Evolutionary conservation across 1,284 basidiomycete species (phyloP).

Genomic region (Microbotryum intermedium): DNA sequence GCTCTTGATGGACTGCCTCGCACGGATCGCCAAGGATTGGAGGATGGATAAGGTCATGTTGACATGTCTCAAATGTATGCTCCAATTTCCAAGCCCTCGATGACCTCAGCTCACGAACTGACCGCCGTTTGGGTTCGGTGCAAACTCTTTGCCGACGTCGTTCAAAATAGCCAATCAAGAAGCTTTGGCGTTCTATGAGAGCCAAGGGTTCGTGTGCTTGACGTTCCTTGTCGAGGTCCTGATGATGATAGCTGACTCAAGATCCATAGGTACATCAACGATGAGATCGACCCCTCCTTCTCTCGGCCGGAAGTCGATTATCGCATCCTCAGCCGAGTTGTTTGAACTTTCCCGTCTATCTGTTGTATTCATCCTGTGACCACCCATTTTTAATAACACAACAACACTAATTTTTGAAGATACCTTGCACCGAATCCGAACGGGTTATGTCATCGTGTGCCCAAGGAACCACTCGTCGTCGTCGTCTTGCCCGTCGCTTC

Average conservation of each 20-base stretch:
- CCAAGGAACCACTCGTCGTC: too few relatives aligned
- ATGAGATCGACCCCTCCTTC: not conserved
- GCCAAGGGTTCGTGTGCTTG: not conserved
- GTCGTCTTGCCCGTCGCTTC: not conserved
- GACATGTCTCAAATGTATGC: slow-evolving; percentile 30
- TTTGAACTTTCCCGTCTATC: too few relatives aligned
- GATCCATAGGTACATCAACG: not conserved
- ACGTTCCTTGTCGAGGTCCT: not conserved
- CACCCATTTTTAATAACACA: not conserved
- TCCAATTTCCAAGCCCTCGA: too few relatives aligned
- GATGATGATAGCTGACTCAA: too few relatives aligned
- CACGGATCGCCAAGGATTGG: slow-evolving; percentile 10
- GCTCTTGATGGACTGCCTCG: slow-evolving; percentile 24
- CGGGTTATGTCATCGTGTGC: too few relatives aligned
- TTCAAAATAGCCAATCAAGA: too few relatives aligned
- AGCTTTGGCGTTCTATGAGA: too few relatives aligned
- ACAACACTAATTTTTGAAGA: not conserved
- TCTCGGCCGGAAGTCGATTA: not conserved
- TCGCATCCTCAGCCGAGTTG: not conserved
- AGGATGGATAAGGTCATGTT: slow-evolving; percentile 31
- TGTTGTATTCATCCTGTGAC: too few relatives aligned
- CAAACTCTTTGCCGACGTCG: too few relatives aligned
- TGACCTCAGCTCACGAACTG: too few relatives aligned
- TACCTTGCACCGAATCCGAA: too few relatives aligned
- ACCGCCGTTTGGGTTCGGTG: too few relatives aligned